Base-by-base conservation (phyloP, 2,329 filamentous ascomycete species). In the Fusarium transvaalense region DNA sequence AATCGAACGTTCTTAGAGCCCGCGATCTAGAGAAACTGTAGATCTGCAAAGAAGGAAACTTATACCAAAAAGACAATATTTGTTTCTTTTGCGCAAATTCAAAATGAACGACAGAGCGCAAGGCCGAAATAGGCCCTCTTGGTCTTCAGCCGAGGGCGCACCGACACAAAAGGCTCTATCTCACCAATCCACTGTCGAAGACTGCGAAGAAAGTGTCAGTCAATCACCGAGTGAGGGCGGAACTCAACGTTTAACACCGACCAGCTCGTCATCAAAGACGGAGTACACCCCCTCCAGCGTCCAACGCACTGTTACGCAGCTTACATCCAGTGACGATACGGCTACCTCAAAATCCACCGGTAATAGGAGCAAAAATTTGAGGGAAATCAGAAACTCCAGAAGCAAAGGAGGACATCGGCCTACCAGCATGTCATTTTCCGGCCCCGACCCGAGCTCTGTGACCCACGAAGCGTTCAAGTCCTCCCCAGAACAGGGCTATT, bases 281-380 rank as follows among this genome's bases (percentile, higher is more conserved):
- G 57, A 64, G 43, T 42, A 59, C 42, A 48, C 58, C 39, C 38
- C 51, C 42, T 64, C 58, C 12, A 59, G 29, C 39, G 45, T 48
- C 25, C 55, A 54, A 50, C 61, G 61, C 32, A 52, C 48, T 50
- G 67, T 70, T 71, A 70, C 67, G 63, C 67, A 71, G 27, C 59
- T 57, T 51, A 58, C 67, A 34, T 32, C 61, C 19, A 64, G 38
- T 41, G 59, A 61, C 23, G 53, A 68, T 31, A 21, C 59, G 45
- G 42, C 48, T 32, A 29, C 17, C 13, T 19, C 42, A 23, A 70
- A 50, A 21, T 25, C 56, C 25, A 47, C 32, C 37, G 31, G 61
- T 17, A 55, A 23, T 23, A 68, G 56, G 29, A 56, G 35, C 25
- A 71, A 48, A 23, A 35, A 42, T 12, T 21, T 25, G 27, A 64